phyloP scores from a whole-genome alignment of 352 stramenopile genomes.

The Globisporangium nodosum region DNA sequence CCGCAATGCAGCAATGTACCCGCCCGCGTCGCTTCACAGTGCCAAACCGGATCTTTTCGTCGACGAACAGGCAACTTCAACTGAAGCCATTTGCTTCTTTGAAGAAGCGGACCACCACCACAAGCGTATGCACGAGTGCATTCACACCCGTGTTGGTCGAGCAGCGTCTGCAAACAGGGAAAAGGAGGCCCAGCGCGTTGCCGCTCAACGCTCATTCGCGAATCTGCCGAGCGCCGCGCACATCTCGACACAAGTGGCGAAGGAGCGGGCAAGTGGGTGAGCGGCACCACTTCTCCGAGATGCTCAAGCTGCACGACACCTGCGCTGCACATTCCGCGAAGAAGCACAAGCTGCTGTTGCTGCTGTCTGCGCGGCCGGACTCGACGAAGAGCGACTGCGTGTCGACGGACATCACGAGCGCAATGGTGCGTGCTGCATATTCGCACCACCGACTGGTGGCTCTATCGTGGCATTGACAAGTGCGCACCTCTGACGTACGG shows the following conservation, averaged over 20 bases:
- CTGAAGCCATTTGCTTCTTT: neutral
- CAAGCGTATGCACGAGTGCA: neutral
- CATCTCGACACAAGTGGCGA: neutral
- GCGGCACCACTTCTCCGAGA: neutral
- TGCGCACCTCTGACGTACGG: neutral
- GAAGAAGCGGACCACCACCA: conserved; percentile 1
- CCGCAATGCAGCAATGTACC: neutral
- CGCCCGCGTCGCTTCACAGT: neutral
- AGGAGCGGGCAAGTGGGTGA: neutral
- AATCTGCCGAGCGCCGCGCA: conserved; percentile 3
- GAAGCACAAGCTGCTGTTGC: neutral
- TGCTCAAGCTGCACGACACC: neutral
- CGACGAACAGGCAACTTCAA: conserved; percentile 10
- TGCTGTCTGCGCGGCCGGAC: neutral
- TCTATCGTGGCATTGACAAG: neutral
- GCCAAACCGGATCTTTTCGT: conserved; percentile 6
- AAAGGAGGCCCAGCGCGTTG: conserved; percentile 1
- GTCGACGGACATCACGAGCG: neutral
- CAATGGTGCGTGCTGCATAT: neutral
- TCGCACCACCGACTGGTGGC: neutral
- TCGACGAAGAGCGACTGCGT: neutral
- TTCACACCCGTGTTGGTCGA: neutral
- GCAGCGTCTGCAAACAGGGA: neutral
- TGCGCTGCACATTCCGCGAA: neutral
- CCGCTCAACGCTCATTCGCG: conserved; percentile 4